Conservation (phyloP, 2,329 filamentous ascomycete genomes). For the Colletotrichum zoysiae region DNA sequence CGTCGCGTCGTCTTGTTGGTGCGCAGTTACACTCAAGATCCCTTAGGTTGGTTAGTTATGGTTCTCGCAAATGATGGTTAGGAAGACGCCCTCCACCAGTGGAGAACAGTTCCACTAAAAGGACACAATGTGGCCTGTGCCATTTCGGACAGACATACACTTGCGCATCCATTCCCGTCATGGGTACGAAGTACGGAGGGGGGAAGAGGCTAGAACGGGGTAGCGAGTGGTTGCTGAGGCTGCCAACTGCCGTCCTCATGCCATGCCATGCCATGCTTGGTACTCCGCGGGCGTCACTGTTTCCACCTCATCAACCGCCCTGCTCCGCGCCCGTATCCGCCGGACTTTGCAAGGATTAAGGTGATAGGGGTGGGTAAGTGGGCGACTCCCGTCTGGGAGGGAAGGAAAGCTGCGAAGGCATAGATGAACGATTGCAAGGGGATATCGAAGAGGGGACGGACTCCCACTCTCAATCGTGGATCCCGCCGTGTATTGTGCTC, state of each 20-base stretch:
- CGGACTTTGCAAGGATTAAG: conserved; percentile 12
- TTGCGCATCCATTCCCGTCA: background rate
- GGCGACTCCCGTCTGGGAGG: background rate
- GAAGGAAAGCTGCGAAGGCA: background rate
- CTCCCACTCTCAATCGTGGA: background rate
- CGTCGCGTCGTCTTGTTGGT: background rate
- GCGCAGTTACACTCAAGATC: background rate
- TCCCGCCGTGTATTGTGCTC: background rate
- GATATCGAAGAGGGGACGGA: background rate
- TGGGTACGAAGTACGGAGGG: background rate
- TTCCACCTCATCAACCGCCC: conserved; percentile 32
- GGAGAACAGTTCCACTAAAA: background rate
- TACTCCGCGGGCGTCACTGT: conserved; percentile 23
- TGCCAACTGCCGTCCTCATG: conserved; percentile 35
- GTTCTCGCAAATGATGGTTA: conserved; percentile 15
- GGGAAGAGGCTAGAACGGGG: conserved; percentile 1
- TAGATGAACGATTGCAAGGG: background rate
- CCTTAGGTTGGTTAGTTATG: background rate
- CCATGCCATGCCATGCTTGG: conserved; percentile 8
- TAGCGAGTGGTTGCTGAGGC: conserved; percentile 2
- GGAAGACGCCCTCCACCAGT: conserved; percentile 1
- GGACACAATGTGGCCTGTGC: conserved; percentile 12
- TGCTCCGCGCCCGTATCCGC: conserved; percentile 31
- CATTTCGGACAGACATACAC: background rate
- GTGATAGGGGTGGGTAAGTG: background rate